A percentile compares a stretch with the other conserved stretches of the same genome.
phyloP scores from a whole-genome alignment of 179 eudicot species.

The Nepenthes alata region DNA sequence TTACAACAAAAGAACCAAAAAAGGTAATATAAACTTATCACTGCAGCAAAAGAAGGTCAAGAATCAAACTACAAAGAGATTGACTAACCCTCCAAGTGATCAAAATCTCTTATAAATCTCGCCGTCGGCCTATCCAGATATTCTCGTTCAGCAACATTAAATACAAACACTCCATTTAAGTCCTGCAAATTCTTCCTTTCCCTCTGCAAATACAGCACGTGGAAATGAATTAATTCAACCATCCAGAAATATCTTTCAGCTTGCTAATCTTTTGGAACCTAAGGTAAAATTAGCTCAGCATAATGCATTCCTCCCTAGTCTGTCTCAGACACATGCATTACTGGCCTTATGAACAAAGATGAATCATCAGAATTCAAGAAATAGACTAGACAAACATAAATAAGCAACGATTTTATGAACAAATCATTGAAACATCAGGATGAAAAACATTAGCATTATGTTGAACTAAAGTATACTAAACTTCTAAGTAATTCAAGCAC shows the following conservation, averaged over 20 bases:
- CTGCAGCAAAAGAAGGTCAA: background rate
- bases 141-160: conserved; percentile 68
- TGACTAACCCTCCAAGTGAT: conserved; percentile 52
- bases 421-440: background rate
- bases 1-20: background rate
- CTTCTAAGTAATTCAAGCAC: background rate
- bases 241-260: no score
- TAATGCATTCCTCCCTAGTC: no score
- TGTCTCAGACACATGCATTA: no score
- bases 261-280: no score
- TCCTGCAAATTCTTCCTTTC: conserved; percentile 93
- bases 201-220: conserved; percentile 38
- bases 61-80: background rate
- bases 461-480: background rate
- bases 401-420: no score
- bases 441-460: background rate
- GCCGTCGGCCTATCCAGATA: conserved; percentile 81
- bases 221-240: background rate
- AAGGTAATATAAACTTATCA: background rate
- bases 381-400: no score
- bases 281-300: no score
- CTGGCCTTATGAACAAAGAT: no score
- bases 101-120: conserved; percentile 77
- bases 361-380: no score
- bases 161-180: conserved; percentile 62